Conservation (phyloP, 768 basidiomycete genomes). For the Clathrus columnatus region DNA sequence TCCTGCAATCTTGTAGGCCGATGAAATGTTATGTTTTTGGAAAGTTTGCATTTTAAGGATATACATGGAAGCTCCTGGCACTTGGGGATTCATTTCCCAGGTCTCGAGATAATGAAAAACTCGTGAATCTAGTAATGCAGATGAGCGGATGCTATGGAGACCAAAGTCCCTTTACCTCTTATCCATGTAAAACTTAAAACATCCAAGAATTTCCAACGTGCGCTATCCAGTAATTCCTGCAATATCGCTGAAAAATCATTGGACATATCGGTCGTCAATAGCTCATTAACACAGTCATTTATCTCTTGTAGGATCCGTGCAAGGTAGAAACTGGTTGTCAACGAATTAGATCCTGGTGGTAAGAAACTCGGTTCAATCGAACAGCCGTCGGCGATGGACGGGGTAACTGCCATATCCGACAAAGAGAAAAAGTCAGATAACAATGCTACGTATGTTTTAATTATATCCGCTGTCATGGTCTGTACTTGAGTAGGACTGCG, state of each 20-base stretch:
- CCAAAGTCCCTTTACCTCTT: slow-evolving; percentile 45
- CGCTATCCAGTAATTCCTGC: slow-evolving; percentile 68
- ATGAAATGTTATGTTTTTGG: slow-evolving; percentile 67
- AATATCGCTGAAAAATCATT: slow-evolving; percentile 61
- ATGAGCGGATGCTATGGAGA: not conserved
- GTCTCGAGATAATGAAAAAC: slow-evolving; percentile 77
- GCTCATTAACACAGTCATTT: slow-evolving; percentile 76
- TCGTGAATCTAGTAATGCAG: slow-evolving; percentile 58
- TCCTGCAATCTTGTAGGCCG: slow-evolving; percentile 73
- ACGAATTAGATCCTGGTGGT: slow-evolving; percentile 68
- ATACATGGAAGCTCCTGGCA: slow-evolving; percentile 63
- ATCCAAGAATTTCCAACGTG: slow-evolving; percentile 84
- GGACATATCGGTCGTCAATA: slow-evolving; percentile 71
- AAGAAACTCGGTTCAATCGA: slow-evolving; percentile 42
- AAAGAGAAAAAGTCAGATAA: slow-evolving; percentile 81
- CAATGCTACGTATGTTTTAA: slow-evolving; percentile 76
- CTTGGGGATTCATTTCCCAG: slow-evolving; percentile 62
- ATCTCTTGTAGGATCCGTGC: slow-evolving; percentile 76
- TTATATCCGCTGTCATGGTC: slow-evolving; percentile 80
- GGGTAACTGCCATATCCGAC: slow-evolving; percentile 66
- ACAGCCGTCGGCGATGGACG: slow-evolving; percentile 22
- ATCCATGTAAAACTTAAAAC: slow-evolving; percentile 72
- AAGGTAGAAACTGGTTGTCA: slow-evolving; percentile 77
- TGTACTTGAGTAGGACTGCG: slow-evolving; percentile 78
- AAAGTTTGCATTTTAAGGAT: slow-evolving; percentile 71